Conservation (phyloP, 2,329 filamentous ascomycete species). For the Simplicillium sp. region DNA sequence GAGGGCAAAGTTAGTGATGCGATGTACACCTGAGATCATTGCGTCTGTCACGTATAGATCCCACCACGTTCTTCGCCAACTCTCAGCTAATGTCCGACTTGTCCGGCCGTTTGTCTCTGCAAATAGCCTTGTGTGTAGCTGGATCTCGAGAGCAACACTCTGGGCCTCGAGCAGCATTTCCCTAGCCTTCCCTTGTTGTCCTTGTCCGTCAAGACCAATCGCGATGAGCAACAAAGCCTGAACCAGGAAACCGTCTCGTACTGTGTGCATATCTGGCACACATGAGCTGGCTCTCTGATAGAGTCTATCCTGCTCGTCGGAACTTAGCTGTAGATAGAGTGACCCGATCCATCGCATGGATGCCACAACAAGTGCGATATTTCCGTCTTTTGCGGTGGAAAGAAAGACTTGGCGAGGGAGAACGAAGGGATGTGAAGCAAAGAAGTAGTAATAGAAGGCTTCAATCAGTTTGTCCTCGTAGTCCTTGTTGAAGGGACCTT, state of each 20-base stretch:
- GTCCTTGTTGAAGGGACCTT: conserved; percentile 11
- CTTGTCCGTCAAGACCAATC: conserved; percentile 65
- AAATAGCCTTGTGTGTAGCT: conserved; percentile 62
- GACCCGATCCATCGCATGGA: conserved; percentile 49
- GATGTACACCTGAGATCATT: conserved; percentile 72
- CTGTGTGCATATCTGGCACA: conserved; percentile 29
- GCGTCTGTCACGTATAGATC: conserved; percentile 68
- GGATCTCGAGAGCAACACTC: conserved; percentile 62
- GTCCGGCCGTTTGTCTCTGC: conserved; percentile 55
- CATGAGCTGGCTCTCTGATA: conserved; percentile 50
- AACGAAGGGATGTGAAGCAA: conserved; percentile 47
- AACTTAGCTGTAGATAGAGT: conserved; percentile 39
- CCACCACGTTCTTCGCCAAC: conserved; percentile 87
- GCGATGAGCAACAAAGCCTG: conserved; percentile 71
- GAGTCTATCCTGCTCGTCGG: conserved; percentile 32
- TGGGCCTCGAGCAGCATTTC: conserved; percentile 60
- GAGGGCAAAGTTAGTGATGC: conserved; percentile 59
- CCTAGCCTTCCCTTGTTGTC: conserved; percentile 30
- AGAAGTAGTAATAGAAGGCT: conserved; percentile 49
- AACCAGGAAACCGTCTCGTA: conserved; percentile 53
- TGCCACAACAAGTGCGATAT: conserved; percentile 38
- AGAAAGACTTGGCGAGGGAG: conserved; percentile 42
- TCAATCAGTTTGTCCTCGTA: conserved; percentile 43
- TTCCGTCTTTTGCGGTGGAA: conserved; percentile 35
- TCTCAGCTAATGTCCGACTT: conserved; percentile 65